phyloP scores from a whole-genome alignment of 2,329 filamentous ascomycete species.

The Cercospora sp. region DNA sequence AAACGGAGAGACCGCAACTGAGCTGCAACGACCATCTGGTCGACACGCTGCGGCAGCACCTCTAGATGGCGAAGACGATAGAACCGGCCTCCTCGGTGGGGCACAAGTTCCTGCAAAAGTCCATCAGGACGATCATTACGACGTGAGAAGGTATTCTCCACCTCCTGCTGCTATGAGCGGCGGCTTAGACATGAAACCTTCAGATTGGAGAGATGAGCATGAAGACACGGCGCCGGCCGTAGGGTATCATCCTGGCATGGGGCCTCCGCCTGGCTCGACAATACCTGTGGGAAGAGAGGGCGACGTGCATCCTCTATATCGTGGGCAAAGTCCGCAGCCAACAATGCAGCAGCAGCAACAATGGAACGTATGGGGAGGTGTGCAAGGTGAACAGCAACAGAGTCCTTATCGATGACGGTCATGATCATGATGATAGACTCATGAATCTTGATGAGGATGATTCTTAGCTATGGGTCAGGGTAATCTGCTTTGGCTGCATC shows the following conservation, averaged over 20 bases:
- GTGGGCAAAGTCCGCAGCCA: conserved; percentile 17
- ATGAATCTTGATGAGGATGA: background rate
- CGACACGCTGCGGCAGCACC: background rate
- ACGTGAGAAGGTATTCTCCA: background rate
- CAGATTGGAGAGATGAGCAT: conserved; percentile 15
- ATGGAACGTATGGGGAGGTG: conserved; percentile 24
- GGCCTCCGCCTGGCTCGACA: conserved; percentile 16
- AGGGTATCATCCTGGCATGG: conserved; percentile 32
- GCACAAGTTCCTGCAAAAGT: conserved; percentile 20
- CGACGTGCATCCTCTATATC: conserved; percentile 23
- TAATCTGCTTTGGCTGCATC: background rate
- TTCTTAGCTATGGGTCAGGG: background rate
- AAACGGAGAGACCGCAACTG: conserved; percentile 28
- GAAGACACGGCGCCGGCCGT: background rate
- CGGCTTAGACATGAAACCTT: conserved; percentile 21
- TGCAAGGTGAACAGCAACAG: conserved; percentile 11
- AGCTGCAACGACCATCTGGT: conserved; percentile 24
- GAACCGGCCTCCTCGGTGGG: conserved; percentile 31
- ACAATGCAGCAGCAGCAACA: background rate
- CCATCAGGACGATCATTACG: background rate
- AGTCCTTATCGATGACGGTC: conserved; percentile 17
- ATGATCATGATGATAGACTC: background rate
- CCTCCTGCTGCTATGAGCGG: conserved; percentile 3
- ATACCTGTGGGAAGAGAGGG: conserved; percentile 16
- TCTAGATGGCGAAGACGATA: conserved; percentile 30